These are phyloP conservation scores for Fagopyrum esculentum DNA, from an alignment of 148 eudicot species.

Conservation along the genomic window DNA sequence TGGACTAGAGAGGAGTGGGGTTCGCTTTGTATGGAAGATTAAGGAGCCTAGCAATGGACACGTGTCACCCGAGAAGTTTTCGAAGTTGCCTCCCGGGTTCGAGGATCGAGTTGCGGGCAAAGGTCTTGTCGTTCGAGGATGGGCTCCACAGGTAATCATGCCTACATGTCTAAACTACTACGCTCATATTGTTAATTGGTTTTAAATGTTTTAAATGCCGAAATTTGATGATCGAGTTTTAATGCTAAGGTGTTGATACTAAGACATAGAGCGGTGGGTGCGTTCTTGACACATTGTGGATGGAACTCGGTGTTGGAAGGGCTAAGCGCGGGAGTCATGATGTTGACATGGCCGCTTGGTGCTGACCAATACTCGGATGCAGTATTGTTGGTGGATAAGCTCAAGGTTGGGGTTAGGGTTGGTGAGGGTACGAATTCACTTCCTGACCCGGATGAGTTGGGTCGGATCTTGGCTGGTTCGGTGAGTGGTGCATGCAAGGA, in stretches of 20 bases:
- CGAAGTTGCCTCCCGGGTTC: conserved; percentile 24
- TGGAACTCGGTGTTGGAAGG: conserved; percentile 85
- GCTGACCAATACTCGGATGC: conserved; percentile 65
- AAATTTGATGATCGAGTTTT: neutral
- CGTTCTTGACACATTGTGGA: conserved; percentile 70
- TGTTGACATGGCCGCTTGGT: conserved; percentile 69
- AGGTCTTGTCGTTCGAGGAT: conserved; percentile 42
- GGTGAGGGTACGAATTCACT: conserved; percentile 38
- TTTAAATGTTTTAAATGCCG: too few species aligned
- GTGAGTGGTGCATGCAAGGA: conserved; percentile 14
- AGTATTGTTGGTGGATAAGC: conserved; percentile 39
- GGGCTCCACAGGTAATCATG: conserved; percentile 51
- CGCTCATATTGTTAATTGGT: too few species aligned
- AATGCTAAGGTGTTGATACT: conserved; percentile 23
- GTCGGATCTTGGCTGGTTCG: conserved; percentile 32
- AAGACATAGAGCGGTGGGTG: conserved; percentile 51
- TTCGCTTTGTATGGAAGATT: conserved; percentile 44
- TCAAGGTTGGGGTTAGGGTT: conserved; percentile 32
- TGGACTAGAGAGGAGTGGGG: conserved; percentile 44
- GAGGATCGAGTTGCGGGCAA: conserved; percentile 26
- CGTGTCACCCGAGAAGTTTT: conserved; percentile 4
- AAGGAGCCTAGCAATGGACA: conserved; percentile 24
- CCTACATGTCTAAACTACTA: too few species aligned
- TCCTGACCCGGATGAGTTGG: conserved; percentile 41
- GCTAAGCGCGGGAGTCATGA: conserved; percentile 40